These are phyloP conservation scores for Fusarium piperis DNA, from an alignment of 2,329 filamentous ascomycete genomes.

Conservation along the genomic window DNA sequence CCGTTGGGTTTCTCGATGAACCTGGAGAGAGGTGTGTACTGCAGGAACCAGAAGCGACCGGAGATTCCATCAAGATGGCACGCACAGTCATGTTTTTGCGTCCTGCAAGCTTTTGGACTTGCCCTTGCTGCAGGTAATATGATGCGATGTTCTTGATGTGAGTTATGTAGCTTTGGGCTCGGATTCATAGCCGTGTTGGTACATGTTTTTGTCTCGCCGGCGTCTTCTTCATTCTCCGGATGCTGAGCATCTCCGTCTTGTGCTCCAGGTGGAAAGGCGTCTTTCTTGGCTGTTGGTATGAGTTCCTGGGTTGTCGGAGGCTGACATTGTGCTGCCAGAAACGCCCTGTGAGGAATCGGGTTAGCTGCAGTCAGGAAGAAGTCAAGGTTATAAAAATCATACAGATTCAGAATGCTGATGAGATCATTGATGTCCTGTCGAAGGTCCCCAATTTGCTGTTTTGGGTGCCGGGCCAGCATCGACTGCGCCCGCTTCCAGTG, in stretches of 20 bases:
- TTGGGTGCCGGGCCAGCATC: neutral
- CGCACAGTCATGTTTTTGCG: neutral
- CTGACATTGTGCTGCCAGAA: neutral
- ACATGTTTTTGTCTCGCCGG: neutral
- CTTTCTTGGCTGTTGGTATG: neutral
- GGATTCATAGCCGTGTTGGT: neutral
- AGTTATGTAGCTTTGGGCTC: neutral
- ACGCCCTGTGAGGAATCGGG: neutral
- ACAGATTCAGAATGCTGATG: neutral
- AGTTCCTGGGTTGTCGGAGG: neutral
- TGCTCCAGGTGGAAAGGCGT: neutral
- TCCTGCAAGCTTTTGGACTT: fast-evolving
- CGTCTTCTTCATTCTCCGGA: neutral
- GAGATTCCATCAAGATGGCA: neutral
- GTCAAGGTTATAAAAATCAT: fast-evolving
- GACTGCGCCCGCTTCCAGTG: neutral
- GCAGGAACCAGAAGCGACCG: neutral
- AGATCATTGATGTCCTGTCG: neutral
- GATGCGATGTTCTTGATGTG: neutral
- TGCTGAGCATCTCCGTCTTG: neutral
- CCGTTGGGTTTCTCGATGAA: neutral
- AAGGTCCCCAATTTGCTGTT: neutral
- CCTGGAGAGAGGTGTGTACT: neutral
- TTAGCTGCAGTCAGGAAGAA: neutral
- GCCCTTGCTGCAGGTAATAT: neutral